Conservation (phyloP, 768 basidiomycete species). For the Serpula lacrymans region DNA sequence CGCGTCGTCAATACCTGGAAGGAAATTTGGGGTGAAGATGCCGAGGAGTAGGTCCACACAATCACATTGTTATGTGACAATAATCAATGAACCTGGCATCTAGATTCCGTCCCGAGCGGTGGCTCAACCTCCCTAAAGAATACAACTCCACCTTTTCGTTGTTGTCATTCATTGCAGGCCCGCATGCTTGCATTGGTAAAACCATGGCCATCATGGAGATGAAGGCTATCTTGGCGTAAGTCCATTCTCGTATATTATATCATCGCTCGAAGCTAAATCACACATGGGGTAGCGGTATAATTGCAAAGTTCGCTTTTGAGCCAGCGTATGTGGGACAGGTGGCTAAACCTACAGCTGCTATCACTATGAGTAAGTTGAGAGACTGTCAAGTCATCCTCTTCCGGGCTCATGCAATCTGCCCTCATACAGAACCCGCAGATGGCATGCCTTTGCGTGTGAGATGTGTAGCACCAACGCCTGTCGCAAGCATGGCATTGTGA, state of each 20-base stretch:
- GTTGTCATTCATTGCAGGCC: conserved; percentile 42
- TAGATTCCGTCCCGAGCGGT: conserved; percentile 46
- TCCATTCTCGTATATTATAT: background rate
- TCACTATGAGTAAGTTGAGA: conserved; percentile 43
- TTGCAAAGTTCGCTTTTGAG: conserved; percentile 43
- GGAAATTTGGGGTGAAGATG: conserved; percentile 48
- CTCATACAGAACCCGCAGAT: conserved; percentile 15
- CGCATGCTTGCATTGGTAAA: conserved; percentile 45
- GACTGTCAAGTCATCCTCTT: background rate
- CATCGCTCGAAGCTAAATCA: background rate
- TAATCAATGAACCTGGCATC: background rate
- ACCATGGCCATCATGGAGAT: conserved; percentile 48
- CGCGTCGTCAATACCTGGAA: conserved; percentile 49
- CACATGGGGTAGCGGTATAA: conserved; percentile 27
- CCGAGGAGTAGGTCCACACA: conserved; percentile 37
- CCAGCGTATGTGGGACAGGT: conserved; percentile 40
- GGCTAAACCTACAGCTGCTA: conserved; percentile 38
- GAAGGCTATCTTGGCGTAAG: conserved; percentile 35
- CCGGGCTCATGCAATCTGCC: background rate
- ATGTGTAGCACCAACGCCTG: conserved; percentile 1
- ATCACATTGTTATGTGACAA: too few relatives aligned
- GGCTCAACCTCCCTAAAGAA: conserved; percentile 37
- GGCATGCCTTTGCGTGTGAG: conserved; percentile 16
- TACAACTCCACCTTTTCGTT: conserved; percentile 36
- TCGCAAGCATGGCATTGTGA: too few relatives aligned